Evolutionary conservation across 2,329 filamentous ascomycete genomes (phyloP).

Genomic region (Calonectria hawksworthii): DNA sequence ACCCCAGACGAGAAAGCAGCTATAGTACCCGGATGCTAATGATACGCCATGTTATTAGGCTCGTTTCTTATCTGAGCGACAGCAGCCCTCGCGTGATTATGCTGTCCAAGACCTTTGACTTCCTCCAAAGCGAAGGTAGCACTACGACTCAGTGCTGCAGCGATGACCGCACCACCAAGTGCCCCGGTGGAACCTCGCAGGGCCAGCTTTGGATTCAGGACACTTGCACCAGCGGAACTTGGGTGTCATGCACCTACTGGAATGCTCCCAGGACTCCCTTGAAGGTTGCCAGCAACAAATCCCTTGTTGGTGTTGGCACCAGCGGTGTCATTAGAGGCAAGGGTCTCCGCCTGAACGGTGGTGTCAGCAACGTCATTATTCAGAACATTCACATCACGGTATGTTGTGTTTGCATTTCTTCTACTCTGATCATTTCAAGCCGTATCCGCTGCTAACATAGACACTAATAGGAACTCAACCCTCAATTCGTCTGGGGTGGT

Average conservation of each 20-base stretch:
- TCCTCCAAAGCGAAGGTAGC: slow-evolving; percentile 66
- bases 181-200: slow-evolving; percentile 28
- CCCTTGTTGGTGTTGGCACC: slow-evolving; percentile 65
- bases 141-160: slow-evolving; percentile 67
- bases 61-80: slow-evolving; percentile 66
- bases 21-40: background rate
- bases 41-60: background rate
- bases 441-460: too few species aligned
- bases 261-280: slow-evolving; percentile 65
- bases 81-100: slow-evolving; percentile 68
- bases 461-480: slow-evolving; percentile 59
- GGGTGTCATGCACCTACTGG: slow-evolving; percentile 57
- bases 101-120: slow-evolving; percentile 68
- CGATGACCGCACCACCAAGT: slow-evolving; percentile 57
- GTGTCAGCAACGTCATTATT: slow-evolving; percentile 69
- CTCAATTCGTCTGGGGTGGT: slow-evolving; percentile 70
- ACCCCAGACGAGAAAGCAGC: background rate
- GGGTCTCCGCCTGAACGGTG: slow-evolving; percentile 63
- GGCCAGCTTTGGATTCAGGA: slow-evolving; percentile 46
- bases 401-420: background rate
- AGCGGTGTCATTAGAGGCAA: slow-evolving; percentile 70
- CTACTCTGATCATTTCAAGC: too few species aligned
- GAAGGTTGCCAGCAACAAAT: slow-evolving; percentile 69
- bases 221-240: slow-evolving; percentile 69
- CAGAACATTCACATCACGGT: slow-evolving; percentile 67